A percentile compares a stretch with the other conserved stretches of the same genome.
Evolutionary conservation across 2,329 filamentous ascomycete species (phyloP).

Genomic region (Curvularia eragrostidis): DNA sequence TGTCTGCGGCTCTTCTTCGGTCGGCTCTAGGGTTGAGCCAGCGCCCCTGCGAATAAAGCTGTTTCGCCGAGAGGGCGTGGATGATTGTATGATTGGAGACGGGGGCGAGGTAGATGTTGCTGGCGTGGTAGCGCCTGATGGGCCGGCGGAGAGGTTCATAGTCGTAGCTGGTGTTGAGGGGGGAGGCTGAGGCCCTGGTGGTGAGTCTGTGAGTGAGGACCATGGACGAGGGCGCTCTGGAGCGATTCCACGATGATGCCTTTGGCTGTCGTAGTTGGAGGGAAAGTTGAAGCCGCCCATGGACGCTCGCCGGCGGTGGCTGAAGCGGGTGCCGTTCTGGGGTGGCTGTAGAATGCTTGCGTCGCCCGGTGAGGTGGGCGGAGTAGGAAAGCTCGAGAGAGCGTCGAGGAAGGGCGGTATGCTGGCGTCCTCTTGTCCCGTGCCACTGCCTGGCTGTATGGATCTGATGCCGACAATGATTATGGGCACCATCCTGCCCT

Average conservation of each 20-base stretch:
- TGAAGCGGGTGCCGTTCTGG: conserved; percentile 62
- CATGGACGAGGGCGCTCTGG: conserved; percentile 53
- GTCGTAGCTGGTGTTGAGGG: conserved; percentile 68
- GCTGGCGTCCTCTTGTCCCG: conserved; percentile 51
- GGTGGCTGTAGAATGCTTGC: conserved; percentile 60
- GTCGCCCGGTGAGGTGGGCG: conserved; percentile 56
- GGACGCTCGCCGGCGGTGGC: conserved; percentile 60
- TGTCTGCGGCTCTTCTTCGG: conserved; percentile 50
- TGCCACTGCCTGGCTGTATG: conserved; percentile 61
- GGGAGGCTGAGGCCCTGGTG: conserved; percentile 65
- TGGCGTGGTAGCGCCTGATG: conserved; percentile 58
- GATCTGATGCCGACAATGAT: conserved; percentile 74
- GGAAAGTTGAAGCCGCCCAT: conserved; percentile 61
- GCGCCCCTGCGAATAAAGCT: conserved; percentile 50
- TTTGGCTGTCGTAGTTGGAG: conserved; percentile 60
- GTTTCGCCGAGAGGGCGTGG: conserved; percentile 48
- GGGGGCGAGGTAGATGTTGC: conserved; percentile 41
- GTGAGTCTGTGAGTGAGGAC: conserved; percentile 61
- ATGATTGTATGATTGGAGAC: conserved; percentile 46
- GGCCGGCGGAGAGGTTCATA: conserved; percentile 61
- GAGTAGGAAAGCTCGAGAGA: conserved; percentile 56
- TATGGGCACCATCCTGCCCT: conserved; percentile 68
- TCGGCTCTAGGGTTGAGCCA: conserved; percentile 53
- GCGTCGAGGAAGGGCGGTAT: conserved; percentile 60
- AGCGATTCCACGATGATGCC: conserved; percentile 56